Evolutionary conservation across 768 basidiomycete species (phyloP), one percentile per base, ranked within the genome.

Genomic region (Lyophyllum shimeji): DNA sequence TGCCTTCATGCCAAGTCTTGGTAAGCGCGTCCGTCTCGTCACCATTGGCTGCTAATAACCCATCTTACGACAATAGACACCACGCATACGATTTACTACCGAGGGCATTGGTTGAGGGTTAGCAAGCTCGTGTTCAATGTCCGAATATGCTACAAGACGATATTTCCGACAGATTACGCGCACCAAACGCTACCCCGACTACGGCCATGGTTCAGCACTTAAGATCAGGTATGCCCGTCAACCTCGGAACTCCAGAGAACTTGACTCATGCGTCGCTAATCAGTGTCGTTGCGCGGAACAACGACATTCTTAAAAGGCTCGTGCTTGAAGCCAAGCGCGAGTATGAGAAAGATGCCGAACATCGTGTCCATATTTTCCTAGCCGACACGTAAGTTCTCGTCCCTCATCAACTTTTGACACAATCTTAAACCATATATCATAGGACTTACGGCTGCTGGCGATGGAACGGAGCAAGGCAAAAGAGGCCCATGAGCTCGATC

Each of bases 401-500:
- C 43, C 42, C 2, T 21, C 20, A 7, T 12, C 17, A 39, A n/a
- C n/a, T n/a, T 25, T 17, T 57, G 47, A 49, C n/a, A 33, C 8
- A 8, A 18, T 25, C 34, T 45, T 33, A 55, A 9, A 39, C 39
- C 18, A 12, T 17, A 48, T 18, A 31, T 34, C 29, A 31, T 60
- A 89, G 87, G 46, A 82, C 85, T 8, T 88, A 88, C 63, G 81
- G 80, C 1, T 85, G 85, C 64, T 95, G 93, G 93, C 79, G 90
- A 54, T 93, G 90, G 87, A 93, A 91, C 62, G 92, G 90, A 42
- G 89, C 91, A 5, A 81, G 90, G 47, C 89, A 93, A 64, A 95
- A 95, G 71, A 82, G 92, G 29, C 92, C 93, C 0, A 88, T 95
- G 87, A 90, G 87, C 64, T 93, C 91, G n/a, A 93, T 95, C 58